phyloP scores from a whole-genome alignment of 768 basidiomycete genomes.

The Tricholoma terreum region DNA sequence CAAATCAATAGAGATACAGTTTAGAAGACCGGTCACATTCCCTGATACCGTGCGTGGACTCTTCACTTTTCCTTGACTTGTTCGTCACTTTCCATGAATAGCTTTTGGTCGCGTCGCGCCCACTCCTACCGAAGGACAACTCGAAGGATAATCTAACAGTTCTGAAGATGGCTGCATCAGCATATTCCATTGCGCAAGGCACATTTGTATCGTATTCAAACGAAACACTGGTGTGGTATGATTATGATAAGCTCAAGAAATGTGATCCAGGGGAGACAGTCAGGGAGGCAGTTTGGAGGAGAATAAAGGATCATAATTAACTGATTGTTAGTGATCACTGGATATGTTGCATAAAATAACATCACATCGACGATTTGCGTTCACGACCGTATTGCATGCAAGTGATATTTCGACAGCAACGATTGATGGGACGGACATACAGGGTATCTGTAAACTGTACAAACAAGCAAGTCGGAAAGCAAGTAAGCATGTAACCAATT shows the following conservation, averaged over 20 bases:
- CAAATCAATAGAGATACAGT: slow-evolving; percentile 66
- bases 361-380: no score
- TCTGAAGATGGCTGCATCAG: slow-evolving; percentile 50
- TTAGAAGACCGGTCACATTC: slow-evolving; percentile 67
- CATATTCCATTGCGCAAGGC: slow-evolving; percentile 64
- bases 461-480: background rate
- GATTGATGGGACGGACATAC: background rate
- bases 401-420: background rate
- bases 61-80: background rate
- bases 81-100: slow-evolving; percentile 19
- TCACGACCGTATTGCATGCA: background rate
- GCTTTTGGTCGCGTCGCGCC: slow-evolving; percentile 65
- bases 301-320: slow-evolving; percentile 3
- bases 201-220: slow-evolving; percentile 64
- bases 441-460: slow-evolving; percentile 1
- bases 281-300: slow-evolving; percentile 31
- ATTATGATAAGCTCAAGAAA: slow-evolving; percentile 66
- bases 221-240: slow-evolving; percentile 72
- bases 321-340: background rate
- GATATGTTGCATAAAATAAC: no score
- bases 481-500: background rate
- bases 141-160: slow-evolving; percentile 33
- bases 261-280: slow-evolving; percentile 55
- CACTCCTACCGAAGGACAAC: slow-evolving; percentile 28
- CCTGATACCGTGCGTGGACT: slow-evolving; percentile 67